Conservation (phyloP, 2,329 filamentous ascomycete species). For the Cercospora zeae-maydis region DNA sequence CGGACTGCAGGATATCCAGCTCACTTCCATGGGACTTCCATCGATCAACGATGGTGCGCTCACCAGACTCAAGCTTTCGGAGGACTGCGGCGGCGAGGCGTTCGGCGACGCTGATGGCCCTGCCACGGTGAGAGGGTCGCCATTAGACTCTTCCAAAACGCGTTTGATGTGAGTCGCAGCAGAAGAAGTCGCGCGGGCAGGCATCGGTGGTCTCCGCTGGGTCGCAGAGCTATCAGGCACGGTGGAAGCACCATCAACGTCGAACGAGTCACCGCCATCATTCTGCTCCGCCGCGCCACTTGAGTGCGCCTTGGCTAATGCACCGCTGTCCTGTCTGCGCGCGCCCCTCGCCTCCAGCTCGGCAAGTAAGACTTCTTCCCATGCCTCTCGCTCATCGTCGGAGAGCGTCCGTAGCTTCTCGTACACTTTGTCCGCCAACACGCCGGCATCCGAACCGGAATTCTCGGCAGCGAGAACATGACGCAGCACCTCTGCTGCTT, state of each 20-base stretch:
- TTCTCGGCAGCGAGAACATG: slow-evolving; percentile 26
- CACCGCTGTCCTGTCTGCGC: not conserved
- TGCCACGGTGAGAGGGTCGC: slow-evolving; percentile 7
- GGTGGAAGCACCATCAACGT: not conserved
- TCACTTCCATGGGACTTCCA: slow-evolving; percentile 11
- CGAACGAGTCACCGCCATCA: not conserved
- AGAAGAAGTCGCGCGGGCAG: slow-evolving; percentile 44
- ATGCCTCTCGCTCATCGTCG: slow-evolving; percentile 24
- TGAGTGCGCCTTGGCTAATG: not conserved
- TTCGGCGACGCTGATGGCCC: not conserved
- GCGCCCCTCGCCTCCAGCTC: slow-evolving; percentile 14
- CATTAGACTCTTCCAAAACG: slow-evolving; percentile 44
- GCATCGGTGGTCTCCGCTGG: slow-evolving; percentile 44
- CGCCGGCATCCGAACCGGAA: slow-evolving; percentile 15
- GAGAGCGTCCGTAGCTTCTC: slow-evolving; percentile 24
- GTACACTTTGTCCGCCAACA: slow-evolving; percentile 26
- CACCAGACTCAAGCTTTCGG: slow-evolving; percentile 11
- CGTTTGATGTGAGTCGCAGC: slow-evolving; percentile 49
- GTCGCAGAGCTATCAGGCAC: slow-evolving; percentile 8
- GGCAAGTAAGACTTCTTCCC: slow-evolving; percentile 28
- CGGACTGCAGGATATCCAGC: slow-evolving; percentile 18
- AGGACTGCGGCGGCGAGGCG: slow-evolving; percentile 2
- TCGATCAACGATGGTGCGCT: slow-evolving; percentile 12
- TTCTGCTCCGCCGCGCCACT: not conserved
- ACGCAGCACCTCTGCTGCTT: slow-evolving; percentile 20